Percentiles rank a stretch among this genome's conserved stretches.
phyloP scores from a whole-genome alignment of 495 filamentous ascomycete genomes.

The Polyplosphaeria fusca region DNA sequence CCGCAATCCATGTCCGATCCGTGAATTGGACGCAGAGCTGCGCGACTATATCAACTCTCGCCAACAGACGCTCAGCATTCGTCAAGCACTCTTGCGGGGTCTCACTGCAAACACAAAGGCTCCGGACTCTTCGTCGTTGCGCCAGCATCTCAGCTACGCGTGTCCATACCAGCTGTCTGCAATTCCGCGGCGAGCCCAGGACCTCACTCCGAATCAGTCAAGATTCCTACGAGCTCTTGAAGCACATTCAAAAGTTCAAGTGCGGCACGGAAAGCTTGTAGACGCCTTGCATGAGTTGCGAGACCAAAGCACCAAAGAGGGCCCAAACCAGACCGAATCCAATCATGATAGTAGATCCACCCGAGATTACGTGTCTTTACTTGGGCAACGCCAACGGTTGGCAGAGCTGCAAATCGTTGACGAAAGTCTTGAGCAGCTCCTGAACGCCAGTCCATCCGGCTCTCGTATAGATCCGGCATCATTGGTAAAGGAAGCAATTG shows the following conservation, averaged over 20 bases:
- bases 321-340: constrained; percentile 8
- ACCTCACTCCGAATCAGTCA: constrained; percentile 18
- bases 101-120: constrained; percentile 19
- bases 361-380: constrained; percentile 17
- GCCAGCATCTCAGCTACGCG: constrained; percentile 4
- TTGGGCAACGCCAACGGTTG: constrained; percentile 26
- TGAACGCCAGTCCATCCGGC: constrained; percentile 9
- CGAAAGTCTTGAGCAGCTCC: constrained; percentile 25
- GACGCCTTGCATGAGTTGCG: no score
- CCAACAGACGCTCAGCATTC: constrained; percentile 32
- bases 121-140: constrained; percentile 1
- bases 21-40: constrained; percentile 33
- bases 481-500: constrained; percentile 15
- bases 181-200: constrained; percentile 1
- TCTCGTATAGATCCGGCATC: constrained; percentile 10
- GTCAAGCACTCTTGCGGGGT: constrained; percentile 25
- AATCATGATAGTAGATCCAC: constrained; percentile 23
- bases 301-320: no score
- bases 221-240: constrained; percentile 35
- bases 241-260: constrained; percentile 25
- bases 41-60: constrained; percentile 34
- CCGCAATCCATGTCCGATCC: constrained; percentile 25
- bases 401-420: constrained; percentile 25
- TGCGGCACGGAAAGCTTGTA: constrained; percentile 30
- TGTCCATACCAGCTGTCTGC: not conserved